Conservation (phyloP, 73 alveolate genomes). For the Paramecium tetraurelia region DNA sequence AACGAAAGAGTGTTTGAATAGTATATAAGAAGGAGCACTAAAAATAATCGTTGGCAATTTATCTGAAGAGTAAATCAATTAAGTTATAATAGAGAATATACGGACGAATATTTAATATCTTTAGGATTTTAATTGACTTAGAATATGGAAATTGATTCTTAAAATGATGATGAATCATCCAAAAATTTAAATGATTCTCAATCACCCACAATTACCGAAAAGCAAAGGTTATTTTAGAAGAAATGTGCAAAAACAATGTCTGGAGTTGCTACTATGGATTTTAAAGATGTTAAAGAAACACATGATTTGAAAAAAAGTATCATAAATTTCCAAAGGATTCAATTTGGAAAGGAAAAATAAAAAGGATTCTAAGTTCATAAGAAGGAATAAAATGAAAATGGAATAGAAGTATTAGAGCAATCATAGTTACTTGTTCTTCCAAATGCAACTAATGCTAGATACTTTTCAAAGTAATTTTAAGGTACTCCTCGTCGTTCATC, state of each 20-base stretch:
- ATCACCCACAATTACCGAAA: not conserved
- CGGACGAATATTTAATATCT: not conserved
- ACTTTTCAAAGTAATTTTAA: not conserved
- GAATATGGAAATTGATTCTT: not conserved
- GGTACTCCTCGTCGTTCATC: not conserved
- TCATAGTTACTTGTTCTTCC: not conserved
- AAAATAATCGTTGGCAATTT: not conserved
- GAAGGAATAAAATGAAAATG: not conserved
- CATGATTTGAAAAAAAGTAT: not conserved
- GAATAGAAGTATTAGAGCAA: not conserved
- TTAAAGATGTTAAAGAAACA: not conserved
- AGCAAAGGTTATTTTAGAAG: not conserved
- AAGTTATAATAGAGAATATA: conserved; percentile 13
- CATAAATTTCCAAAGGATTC: not conserved
- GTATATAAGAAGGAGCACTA: not conserved
- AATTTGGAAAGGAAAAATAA: not conserved
- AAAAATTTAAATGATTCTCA: not conserved
- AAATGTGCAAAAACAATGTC: not conserved
- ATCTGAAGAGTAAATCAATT: not conserved
- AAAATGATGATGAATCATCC: not conserved
- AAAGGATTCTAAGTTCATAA: not conserved
- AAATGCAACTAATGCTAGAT: not conserved
- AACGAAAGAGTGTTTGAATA: not conserved
- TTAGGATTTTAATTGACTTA: conserved; percentile 14
- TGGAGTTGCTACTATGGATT: not conserved